A percentile compares a stretch with the other conserved stretches of the same genome.
phyloP scores from a whole-genome alignment of 2,329 filamentous ascomycete genomes.

The Beauveria sp. region DNA sequence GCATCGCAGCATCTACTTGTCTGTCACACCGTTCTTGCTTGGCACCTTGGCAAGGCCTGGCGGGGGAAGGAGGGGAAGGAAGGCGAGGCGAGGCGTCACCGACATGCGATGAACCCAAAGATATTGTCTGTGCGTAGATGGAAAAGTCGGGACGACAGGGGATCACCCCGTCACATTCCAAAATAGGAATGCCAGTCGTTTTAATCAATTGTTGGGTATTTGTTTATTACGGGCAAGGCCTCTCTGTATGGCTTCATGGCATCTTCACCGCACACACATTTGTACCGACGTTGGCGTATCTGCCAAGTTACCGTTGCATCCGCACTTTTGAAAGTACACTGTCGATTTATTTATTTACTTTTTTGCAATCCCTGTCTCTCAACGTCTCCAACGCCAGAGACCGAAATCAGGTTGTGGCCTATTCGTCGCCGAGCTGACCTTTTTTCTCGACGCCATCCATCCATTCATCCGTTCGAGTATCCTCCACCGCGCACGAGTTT shows the following conservation, averaged over 20 bases:
- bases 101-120: background rate
- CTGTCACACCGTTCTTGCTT: background rate
- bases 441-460: background rate
- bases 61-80: background rate
- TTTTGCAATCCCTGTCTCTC: background rate
- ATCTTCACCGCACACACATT: background rate
- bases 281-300: background rate
- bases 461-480: background rate
- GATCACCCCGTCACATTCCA: slow-evolving; percentile 6
- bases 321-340: background rate
- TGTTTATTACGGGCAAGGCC: background rate
- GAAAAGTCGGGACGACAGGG: background rate
- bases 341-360: background rate
- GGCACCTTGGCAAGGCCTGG: too few relatives aligned
- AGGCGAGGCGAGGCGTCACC: background rate
- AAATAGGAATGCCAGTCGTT: background rate
- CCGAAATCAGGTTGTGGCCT: background rate
- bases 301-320: background rate
- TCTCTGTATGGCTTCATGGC: background rate
- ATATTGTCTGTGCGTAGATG: background rate
- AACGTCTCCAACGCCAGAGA: too few relatives aligned
- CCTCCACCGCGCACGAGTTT: background rate
- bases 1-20: too few relatives aligned
- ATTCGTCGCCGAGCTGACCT: background rate
- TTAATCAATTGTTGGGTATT: background rate